A percentile compares a stretch with the other conserved stretches of the same genome.
phyloP scores from a whole-genome alignment of 2,329 filamentous ascomycete genomes.

The Fusarium sp. region DNA sequence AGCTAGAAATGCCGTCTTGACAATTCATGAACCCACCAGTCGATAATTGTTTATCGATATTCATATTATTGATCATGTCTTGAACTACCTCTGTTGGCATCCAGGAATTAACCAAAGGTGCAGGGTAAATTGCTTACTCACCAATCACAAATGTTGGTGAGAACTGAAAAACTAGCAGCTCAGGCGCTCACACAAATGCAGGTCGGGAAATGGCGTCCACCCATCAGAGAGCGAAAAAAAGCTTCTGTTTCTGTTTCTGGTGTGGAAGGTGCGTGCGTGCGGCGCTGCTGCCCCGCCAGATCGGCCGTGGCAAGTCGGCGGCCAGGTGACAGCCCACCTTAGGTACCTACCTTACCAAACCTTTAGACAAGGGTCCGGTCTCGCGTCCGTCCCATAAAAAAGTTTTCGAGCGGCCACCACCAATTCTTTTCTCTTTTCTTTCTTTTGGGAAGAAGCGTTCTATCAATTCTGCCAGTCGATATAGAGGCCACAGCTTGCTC shows the following conservation, averaged over 20 bases:
- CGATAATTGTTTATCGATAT: neutral
- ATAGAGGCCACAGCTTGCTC: conserved; percentile 45
- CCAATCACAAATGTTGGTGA: neutral
- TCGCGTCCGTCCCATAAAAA: conserved; percentile 52
- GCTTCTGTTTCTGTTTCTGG: neutral
- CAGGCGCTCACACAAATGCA: neutral
- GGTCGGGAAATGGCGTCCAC: neutral
- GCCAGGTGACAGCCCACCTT: neutral
- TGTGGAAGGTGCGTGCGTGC: neutral
- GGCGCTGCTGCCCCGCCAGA: conserved; percentile 28
- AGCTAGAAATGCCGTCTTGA: neutral
- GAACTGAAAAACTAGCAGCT: neutral
- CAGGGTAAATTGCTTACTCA: neutral
- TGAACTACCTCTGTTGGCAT: neutral
- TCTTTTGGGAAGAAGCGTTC: conserved; percentile 66
- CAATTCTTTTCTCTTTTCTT: conserved; percentile 56
- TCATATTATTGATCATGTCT: neutral
- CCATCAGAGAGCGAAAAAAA: neutral
- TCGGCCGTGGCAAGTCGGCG: conserved; percentile 18
- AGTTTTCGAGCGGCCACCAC: conserved; percentile 51
- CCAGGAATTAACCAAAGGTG: neutral
- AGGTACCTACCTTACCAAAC: neutral
- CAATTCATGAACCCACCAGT: neutral
- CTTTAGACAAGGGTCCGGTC: conserved; percentile 37
- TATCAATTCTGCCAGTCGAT: conserved; percentile 54